Evolutionary conservation across 179 eudicot genomes (phyloP).

Genomic region (Kewa caespitosa): DNA sequence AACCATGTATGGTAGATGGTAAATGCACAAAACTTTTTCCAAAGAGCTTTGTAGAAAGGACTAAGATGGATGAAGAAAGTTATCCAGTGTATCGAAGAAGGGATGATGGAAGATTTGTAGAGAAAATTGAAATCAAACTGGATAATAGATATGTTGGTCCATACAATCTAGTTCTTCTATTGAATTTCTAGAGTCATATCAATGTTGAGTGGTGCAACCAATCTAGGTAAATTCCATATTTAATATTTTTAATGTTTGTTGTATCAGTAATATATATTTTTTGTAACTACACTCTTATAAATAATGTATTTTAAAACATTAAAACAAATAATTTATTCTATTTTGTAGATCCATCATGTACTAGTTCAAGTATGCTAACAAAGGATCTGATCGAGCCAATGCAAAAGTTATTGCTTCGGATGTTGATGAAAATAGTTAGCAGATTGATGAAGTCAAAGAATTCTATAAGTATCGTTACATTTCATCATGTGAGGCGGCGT

Average conservation of each 20-base stretch:
- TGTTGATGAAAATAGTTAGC: not conserved
- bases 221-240: too few species aligned
- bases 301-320: too few species aligned
- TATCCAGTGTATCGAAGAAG: not conserved
- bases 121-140: not conserved
- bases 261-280: too few species aligned
- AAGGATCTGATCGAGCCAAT: constrained; percentile 20
- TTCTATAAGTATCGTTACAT: too few species aligned
- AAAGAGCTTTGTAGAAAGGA: not conserved
- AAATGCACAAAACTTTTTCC: not conserved
- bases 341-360: too few species aligned
- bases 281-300: too few species aligned
- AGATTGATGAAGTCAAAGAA: not conserved
- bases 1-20: not conserved
- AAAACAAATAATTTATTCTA: too few species aligned
- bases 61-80: not conserved
- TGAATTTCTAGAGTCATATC: constrained; percentile 23
- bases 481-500: constrained; percentile 27
- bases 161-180: constrained; percentile 11
- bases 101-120: not conserved
- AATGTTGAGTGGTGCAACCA: constrained; percentile 36
- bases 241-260: too few species aligned
- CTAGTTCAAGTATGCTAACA: constrained; percentile 29
- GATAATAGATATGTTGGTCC: constrained; percentile 21
- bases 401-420: not conserved